Evolutionary conservation across 768 basidiomycete genomes (phyloP), one percentile per base, ranked within the genome.

Genomic region (Tricholoma furcatifolium): DNA sequence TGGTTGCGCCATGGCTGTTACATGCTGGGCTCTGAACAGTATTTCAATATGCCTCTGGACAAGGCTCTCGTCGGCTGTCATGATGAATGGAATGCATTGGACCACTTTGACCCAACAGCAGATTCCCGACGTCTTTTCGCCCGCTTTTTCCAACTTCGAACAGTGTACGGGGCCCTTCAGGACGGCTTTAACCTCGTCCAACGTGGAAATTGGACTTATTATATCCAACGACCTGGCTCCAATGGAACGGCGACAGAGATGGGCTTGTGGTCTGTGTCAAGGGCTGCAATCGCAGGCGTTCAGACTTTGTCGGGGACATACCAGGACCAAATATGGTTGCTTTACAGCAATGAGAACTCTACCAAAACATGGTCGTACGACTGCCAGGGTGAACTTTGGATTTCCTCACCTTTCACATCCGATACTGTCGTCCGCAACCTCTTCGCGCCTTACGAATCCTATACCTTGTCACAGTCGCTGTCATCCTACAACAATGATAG

Each of bases 1-100:
- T 97, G 94, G 94, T 88, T 93, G 64, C 83, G 88, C 31, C 94
- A 97, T 64, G 93, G 93, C 5, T 97, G 94, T 69, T 97, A 97
- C 67, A 78, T 76, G 41, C 82, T 96, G 31, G 94, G 94, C 10
- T 96, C 94, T 7, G 77, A 81, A 55, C 94, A 96, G 64, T 97
- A 94, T 72, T 97, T 88, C 78, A 93, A 96, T 70, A 90, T 95
- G 82, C 88, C 89, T 1, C 76, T 95, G 59, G 87, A 88, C 50
- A 84, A 83, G 60, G 71, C 89, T 2, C 65, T 93, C 30, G 73
- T 93, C 15, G 94, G 93, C 42, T 97, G 94, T 66, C 62, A 87
- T 42, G 92, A 96, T 63, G 85, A 90, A 60, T 94, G 90, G 91
- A 95, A 96, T 67, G 82, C 89, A 2, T 82, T 95, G 30, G 94